Evolutionary conservation across 139 green algal genomes (phyloP).

Genomic region (Picochlorum sp.): DNA sequence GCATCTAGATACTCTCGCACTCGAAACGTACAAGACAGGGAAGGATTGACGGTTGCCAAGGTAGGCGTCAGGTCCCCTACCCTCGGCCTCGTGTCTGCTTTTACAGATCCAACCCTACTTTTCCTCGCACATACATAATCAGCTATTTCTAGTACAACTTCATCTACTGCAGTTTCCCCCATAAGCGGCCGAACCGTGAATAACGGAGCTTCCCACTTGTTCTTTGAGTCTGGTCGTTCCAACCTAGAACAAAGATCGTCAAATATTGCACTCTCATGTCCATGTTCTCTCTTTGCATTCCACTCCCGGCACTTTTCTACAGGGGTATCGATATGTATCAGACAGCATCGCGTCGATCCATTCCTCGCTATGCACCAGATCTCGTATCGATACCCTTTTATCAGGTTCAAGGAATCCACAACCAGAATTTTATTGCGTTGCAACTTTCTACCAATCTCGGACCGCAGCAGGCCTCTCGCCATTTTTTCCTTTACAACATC

Average conservation of each 20-base stretch:
- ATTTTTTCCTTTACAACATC: constrained; percentile 68
- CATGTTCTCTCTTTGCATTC: constrained; percentile 39
- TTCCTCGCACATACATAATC: background rate
- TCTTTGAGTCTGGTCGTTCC: constrained; percentile 69
- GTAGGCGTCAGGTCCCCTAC: constrained; percentile 2
- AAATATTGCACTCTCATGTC: constrained; percentile 41
- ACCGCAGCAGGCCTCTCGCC: constrained; percentile 54
- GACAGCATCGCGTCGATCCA: constrained; percentile 69
- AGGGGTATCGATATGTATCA: constrained; percentile 71
- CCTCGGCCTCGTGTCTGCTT: background rate
- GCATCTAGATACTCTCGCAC: background rate
- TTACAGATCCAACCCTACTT: background rate
- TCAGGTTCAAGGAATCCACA: constrained; percentile 88
- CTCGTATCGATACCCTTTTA: constrained; percentile 87
- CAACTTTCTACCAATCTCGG: constrained; percentile 50
- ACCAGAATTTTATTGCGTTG: constrained; percentile 43
- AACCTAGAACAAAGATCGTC: constrained; percentile 73
- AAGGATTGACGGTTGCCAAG: background rate
- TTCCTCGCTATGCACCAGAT: constrained; percentile 82
- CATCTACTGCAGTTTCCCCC: background rate
- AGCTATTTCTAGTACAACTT: background rate
- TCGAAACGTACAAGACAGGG: constrained; percentile 3
- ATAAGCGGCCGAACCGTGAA: constrained; percentile 41
- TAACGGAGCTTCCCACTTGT: constrained; percentile 84
- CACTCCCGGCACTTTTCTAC: constrained; percentile 39